Evolutionary conservation across 192 early-diverging fungal species (phyloP), one percentile per base, ranked within the genome.

Genomic region (Coemansia biformis): DNA sequence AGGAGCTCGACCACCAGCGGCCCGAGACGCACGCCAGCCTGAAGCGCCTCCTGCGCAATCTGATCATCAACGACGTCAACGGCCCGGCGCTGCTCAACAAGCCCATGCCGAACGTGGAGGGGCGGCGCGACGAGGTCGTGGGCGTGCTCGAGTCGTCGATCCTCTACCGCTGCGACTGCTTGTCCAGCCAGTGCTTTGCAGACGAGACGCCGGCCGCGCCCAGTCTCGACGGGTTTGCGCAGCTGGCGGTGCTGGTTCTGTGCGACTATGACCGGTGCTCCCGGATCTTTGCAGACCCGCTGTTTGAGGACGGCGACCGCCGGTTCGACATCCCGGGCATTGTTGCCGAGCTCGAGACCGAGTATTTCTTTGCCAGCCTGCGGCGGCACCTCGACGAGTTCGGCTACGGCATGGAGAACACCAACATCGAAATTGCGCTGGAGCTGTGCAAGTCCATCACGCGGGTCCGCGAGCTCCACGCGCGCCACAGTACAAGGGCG

Each of bases 261-360:
- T 34, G 47, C 32, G 73, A 76, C 38, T 48, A 57, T 32, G 66
- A 60, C 38, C 47, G 49, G 17, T 69, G 66, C 61, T 17, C 42
- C 31, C 34, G 42, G 16, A 42, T 76, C 13, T 76, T 76, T 22
- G 35, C 61, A 5, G 53, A 64, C 31, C 37, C 60, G n/a, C 51
- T 69, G 21, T 51, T 69, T 36, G 53, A 57, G 8, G 58, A 64
- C 34, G 66, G 66, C 43, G 73, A 76, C 31, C 73, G 66, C 35
- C 66, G 73, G 22, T 76, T 57, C 41, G 73, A 76, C 40, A 53
- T 76, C 52, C 31, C 73, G 7, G 66, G 66, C 6, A 69, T 76
- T 26, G 48, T 69, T 1, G 54, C 62, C 12, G 66, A 76, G 43
- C 35, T 69, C 33, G 66, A 68, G 43, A 65, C 54, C 8, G 54